These are phyloP conservation scores for Thymus quinquecostatus DNA, from an alignment of 257 asterid species.

Conservation along the genomic window DNA sequence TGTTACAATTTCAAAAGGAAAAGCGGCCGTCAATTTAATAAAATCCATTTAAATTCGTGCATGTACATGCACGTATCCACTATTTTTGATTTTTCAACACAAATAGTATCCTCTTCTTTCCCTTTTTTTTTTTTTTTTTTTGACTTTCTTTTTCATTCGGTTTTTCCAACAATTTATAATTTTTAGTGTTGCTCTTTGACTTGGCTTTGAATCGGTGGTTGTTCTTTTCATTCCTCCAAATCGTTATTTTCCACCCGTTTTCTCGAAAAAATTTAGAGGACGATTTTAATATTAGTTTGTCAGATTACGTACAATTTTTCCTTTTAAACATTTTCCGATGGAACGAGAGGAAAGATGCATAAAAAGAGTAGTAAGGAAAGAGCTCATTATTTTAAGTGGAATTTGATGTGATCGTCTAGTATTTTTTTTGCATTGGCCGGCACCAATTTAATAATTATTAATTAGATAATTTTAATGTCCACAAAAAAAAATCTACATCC, in stretches of 20 bases:
- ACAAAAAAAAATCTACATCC: background rate
- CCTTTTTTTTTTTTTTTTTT: background rate
- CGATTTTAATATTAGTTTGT: no score
- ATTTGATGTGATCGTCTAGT: conserved; percentile 26
- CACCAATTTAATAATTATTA: no score
- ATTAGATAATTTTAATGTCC: no score
- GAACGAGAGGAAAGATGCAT: no score
- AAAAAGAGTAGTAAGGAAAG: no score
- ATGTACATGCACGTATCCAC: conserved; percentile 29
- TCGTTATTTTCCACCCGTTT: conserved; percentile 1
- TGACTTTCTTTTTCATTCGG: background rate
- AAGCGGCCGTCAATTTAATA: background rate
- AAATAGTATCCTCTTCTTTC: background rate
- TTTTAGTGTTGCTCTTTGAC: conserved; percentile 24
- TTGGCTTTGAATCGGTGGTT: conserved; percentile 4
- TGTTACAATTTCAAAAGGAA: no score
- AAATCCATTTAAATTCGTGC: background rate
- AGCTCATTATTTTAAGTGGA: conserved; percentile 17
- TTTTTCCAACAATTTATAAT: background rate
- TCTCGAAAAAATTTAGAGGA: background rate
- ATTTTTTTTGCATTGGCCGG: no score
- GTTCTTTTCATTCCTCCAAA: background rate
- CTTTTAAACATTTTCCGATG: no score
- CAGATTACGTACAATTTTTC: no score
- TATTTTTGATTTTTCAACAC: background rate